Conservation (phyloP, 129 eudicot genomes). For the Escallonia rubra region DNA sequence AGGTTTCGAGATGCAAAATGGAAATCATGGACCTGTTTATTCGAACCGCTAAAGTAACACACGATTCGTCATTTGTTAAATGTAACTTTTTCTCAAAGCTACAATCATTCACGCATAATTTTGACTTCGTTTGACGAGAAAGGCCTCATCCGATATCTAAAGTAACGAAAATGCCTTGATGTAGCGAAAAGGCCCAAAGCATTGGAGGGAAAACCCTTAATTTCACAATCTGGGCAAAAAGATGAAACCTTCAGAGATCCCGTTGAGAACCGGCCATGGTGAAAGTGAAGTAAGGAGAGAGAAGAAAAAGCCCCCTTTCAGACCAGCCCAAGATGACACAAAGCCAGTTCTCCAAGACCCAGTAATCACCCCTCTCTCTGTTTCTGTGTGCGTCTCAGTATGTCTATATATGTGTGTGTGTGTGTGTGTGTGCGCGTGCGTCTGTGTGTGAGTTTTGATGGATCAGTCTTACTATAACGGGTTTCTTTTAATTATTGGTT, state of each 20-base stretch:
- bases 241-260: conserved; percentile 14
- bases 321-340: conserved; percentile 69
- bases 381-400: neutral
- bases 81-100: no score
- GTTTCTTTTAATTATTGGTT: neutral
- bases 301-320: conserved; percentile 50
- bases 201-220: no score
- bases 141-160: no score
- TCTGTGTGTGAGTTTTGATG: neutral
- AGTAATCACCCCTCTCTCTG: conserved; percentile 25
- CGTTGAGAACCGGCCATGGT: conserved; percentile 13
- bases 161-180: no score
- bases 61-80: no score
- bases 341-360: conserved; percentile 88
- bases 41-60: no score
- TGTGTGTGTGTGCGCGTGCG: neutral
- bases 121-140: no score
- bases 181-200: no score
- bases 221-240: neutral
- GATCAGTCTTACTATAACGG: neutral
- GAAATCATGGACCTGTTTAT: no score
- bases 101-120: no score
- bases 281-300: conserved; percentile 18
- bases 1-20: no score
- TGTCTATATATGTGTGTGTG: neutral